A percentile compares a stretch with the other conserved stretches of the same genome.
Conservation (phyloP, 202 grass and related monocot genomes). For the Setaria viridis region DNA sequence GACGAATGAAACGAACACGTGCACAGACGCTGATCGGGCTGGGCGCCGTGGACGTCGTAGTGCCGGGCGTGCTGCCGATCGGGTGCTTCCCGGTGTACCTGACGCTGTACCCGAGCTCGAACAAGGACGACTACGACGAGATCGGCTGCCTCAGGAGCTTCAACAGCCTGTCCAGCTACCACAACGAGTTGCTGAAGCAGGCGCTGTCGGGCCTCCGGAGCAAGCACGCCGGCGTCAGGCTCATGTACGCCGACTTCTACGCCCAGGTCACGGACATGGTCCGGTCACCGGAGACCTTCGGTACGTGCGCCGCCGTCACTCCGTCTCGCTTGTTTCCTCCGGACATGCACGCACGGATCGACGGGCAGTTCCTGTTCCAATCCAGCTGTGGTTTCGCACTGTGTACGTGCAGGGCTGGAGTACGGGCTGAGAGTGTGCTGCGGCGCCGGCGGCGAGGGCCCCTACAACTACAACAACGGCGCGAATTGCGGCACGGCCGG, state of each 20-base stretch:
- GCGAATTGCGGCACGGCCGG: slow-evolving; percentile 66
- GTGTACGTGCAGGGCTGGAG: slow-evolving; percentile 4
- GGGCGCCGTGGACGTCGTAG: slow-evolving; percentile 67
- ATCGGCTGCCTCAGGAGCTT: slow-evolving; percentile 64
- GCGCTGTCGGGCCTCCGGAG: slow-evolving; percentile 43
- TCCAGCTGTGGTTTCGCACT: no score
- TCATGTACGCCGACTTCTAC: slow-evolving; percentile 88
- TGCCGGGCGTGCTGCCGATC: slow-evolving; percentile 76
- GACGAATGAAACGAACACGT: not conserved
- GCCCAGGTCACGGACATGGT: slow-evolving; percentile 69
- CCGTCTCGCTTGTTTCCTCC: no score
- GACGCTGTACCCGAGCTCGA: slow-evolving; percentile 59
- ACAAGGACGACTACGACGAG: slow-evolving; percentile 60
- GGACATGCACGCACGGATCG: no score
- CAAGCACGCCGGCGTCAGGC: slow-evolving; percentile 58
- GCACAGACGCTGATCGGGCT: slow-evolving; percentile 50
- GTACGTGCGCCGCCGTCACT: slow-evolving; percentile 5
- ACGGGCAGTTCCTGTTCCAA: no score
- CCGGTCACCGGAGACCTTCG: slow-evolving; percentile 60
- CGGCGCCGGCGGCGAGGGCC: slow-evolving; percentile 57
- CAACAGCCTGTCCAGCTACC: slow-evolving; percentile 64
- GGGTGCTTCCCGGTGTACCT: slow-evolving; percentile 87
- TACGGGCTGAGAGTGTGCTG: slow-evolving; percentile 71
- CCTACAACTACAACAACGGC: slow-evolving; percentile 74
- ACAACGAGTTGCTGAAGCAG: slow-evolving; percentile 63